Evolutionary conservation across 202 grass and related monocot species (phyloP), one percentile per base, ranked within the genome.

Genomic region (Saccharum hybrid): DNA sequence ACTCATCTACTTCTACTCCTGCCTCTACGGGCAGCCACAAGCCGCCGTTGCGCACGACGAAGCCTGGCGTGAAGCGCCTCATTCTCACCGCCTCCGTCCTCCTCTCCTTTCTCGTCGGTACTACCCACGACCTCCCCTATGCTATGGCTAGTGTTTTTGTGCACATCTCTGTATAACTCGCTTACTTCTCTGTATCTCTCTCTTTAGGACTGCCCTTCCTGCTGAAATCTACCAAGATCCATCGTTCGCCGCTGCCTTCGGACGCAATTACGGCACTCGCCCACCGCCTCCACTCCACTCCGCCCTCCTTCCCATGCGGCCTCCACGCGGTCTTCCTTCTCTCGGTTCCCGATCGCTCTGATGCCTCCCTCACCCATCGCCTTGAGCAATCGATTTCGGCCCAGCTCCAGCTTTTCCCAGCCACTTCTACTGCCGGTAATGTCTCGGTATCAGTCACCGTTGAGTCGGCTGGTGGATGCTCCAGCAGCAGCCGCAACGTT

Each of bases 191-290:
- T 59, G 3, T 81, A 34, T 62, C 2, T 61, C 7, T 81, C 26
- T 75, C 22, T 56, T 2, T 40, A 87, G 86, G 86, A 13, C 75
- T 87, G 40, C 94, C 91, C 26, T 82, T 94, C 30, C 88, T 94
- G 63, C 89, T 94, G 70, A 91, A 88, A 65, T 97, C 94, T 73
- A 93, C 90, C 15, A 83, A 97, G 89, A 93, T 92, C 91, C 91
- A 89, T 15, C 91, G 86, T 37, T 94, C 87, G 66, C 91, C 87
- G 75, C 83, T 94, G 46, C 89, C 94, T 40, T 91, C 81, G 10
- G 84, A 84, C 15, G 75, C 94, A 43, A 93, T 96, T 71, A 86
- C 86, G 6, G 81, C 76, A 72, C 94, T 93, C 37, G 88, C 94
- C n/a, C 79, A 76, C 43, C 46, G 82, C 76, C 83, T 95, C n/a